Percentiles rank a stretch among this genome's conserved stretches.
Conservation (phyloP, 2,329 filamentous ascomycete species). For the Aspergillus piperis region DNA sequence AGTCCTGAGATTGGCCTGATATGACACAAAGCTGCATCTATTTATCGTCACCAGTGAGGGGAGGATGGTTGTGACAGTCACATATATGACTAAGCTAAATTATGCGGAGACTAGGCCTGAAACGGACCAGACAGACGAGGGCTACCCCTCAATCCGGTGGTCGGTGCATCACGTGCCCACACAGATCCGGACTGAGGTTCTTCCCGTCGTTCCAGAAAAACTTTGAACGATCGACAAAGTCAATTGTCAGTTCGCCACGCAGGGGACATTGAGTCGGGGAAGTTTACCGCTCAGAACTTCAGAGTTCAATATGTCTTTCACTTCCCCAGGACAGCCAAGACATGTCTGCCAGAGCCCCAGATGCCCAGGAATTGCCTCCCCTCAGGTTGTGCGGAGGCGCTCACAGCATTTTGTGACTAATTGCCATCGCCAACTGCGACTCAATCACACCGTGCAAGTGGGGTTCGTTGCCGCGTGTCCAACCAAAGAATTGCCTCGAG, state of each 20-base stretch:
- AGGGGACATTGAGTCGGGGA: not conserved
- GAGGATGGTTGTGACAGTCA: too few species aligned
- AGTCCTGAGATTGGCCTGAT: too few species aligned
- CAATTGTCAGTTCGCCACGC: not conserved
- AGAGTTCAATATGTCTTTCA: not conserved
- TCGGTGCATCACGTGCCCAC: not conserved
- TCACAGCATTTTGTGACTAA: slow-evolving; percentile 6
- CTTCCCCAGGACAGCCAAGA: not conserved
- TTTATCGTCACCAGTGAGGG: too few species aligned
- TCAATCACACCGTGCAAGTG: not conserved
- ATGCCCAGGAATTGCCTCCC: not conserved
- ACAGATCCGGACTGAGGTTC: not conserved
- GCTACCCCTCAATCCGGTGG: not conserved
- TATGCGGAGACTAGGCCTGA: not conserved
- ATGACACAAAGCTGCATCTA: too few species aligned
- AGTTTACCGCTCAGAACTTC: not conserved
- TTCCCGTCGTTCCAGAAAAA: not conserved
- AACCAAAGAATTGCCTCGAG: slow-evolving; percentile 1
- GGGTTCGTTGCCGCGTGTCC: not conserved
- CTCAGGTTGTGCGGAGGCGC: not conserved
- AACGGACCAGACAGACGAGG: not conserved
- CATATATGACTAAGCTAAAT: too few species aligned
- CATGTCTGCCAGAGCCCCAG: slow-evolving; percentile 12
- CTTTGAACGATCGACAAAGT: not conserved
- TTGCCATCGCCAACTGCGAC: not conserved